Conservation (phyloP, 345 rosid species). For the Cardamine occulta region DNA sequence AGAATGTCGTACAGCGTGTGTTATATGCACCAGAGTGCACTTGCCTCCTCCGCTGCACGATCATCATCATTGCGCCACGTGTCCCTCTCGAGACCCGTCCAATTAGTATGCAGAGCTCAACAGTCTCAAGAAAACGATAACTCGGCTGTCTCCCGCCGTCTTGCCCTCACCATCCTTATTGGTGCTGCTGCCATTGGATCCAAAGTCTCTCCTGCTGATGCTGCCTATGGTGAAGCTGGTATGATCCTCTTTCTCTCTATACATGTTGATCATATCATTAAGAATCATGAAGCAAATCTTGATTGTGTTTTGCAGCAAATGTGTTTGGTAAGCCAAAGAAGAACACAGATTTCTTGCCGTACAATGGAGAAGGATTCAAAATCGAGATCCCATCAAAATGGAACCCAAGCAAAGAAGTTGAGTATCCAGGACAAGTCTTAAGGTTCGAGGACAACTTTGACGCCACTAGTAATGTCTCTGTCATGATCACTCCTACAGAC, state of each 20-base stretch:
- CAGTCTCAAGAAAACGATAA: constrained; percentile 50
- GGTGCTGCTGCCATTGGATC: constrained; percentile 84
- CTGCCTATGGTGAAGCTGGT: constrained; percentile 98
- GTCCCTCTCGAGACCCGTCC: constrained; percentile 50
- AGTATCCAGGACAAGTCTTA: constrained; percentile 89
- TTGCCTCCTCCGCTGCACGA: constrained; percentile 48
- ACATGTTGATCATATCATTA: constrained; percentile 13
- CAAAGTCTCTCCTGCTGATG: constrained; percentile 90
- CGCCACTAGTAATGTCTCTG: constrained; percentile 56
- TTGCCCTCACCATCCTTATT: constrained; percentile 77
- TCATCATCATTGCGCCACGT: constrained; percentile 50
- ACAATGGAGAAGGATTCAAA: constrained; percentile 79
- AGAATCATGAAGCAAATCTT: constrained; percentile 13
- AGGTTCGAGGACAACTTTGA: constrained; percentile 94
- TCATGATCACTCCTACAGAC: constrained; percentile 80
- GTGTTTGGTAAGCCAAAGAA: constrained; percentile 89
- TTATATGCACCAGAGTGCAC: constrained; percentile 73
- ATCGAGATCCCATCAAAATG: constrained; percentile 79
- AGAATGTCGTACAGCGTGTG: constrained; percentile 72
- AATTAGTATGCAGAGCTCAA: constrained; percentile 69
- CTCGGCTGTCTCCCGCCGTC: constrained; percentile 63
- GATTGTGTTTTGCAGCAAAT: constrained; percentile 60
- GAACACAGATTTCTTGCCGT: constrained; percentile 76
- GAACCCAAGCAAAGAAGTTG: constrained; percentile 94
- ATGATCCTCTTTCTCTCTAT: constrained; percentile 1